A percentile compares a stretch with the other conserved stretches of the same genome.
phyloP scores from a whole-genome alignment of 1,284 basidiomycete species.

The Malassezia yamatoensis region DNA sequence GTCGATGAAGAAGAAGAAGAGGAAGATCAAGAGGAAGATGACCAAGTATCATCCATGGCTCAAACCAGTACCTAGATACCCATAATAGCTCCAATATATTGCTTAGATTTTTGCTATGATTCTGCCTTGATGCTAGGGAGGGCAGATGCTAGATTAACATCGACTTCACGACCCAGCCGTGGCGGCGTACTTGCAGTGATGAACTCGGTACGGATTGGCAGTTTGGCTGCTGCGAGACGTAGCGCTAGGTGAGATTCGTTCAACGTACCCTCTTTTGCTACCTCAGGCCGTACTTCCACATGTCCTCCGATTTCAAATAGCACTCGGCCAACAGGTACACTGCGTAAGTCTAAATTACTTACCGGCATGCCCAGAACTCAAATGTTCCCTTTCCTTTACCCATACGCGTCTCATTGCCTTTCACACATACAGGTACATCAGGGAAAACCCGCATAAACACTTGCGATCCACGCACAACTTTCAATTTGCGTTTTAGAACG shows the following conservation, averaged over 20 bases:
- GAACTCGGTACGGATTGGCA: slow-evolving; percentile 83
- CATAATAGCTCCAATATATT: background rate
- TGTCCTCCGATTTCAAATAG: slow-evolving; percentile 88
- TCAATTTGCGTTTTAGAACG: slow-evolving; percentile 80
- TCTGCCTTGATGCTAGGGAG: background rate
- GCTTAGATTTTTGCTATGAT: background rate
- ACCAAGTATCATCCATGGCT: background rate
- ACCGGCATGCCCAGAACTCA: slow-evolving; percentile 94
- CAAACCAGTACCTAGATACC: background rate
- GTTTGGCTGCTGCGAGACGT: slow-evolving; percentile 75
- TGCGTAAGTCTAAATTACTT: slow-evolving; percentile 49
- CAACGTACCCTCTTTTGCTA: slow-evolving; percentile 74
- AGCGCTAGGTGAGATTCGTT: slow-evolving; percentile 56
- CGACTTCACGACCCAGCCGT: slow-evolving; percentile 58
- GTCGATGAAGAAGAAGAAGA: background rate
- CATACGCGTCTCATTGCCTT: slow-evolving; percentile 99
- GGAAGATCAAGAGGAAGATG: background rate
- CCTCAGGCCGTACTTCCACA: slow-evolving; percentile 72
- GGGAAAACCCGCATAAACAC: slow-evolving; percentile 85
- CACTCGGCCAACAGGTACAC: slow-evolving; percentile 80
- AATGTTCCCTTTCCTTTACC: slow-evolving; percentile 97
- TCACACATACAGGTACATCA: slow-evolving; percentile 91
- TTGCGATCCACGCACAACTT: slow-evolving; percentile 78
- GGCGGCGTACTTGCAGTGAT: slow-evolving; percentile 63
- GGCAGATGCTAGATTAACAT: background rate